A percentile compares a stretch with the other conserved stretches of the same genome.
These are phyloP conservation scores for Solanum gracilifrons DNA, from an alignment of 257 asterid species.

Conservation along the genomic window DNA sequence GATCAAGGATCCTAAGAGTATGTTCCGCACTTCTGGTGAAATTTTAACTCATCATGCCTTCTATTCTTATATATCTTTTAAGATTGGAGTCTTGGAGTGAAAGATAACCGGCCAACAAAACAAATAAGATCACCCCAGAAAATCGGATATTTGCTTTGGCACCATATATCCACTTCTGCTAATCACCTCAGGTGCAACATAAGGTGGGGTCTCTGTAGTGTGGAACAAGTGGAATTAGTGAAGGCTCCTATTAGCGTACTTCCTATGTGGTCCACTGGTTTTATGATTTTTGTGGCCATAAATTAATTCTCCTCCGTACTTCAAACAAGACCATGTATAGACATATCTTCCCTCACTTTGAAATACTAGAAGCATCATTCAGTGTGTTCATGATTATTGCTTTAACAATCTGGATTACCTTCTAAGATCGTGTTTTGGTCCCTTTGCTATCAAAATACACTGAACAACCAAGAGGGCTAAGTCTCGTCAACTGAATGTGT, in stretches of 20 bases:
- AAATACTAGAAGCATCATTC: slow-evolving; percentile 11
- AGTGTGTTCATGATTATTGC: not conserved
- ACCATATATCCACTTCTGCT: no score
- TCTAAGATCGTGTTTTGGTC: not conserved
- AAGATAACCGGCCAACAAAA: no score
- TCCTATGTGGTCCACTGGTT: slow-evolving; percentile 7
- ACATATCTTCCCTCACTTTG: slow-evolving; percentile 2
- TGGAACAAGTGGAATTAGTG: slow-evolving; percentile 7
- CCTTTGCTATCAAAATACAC: not conserved
- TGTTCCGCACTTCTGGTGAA: no score
- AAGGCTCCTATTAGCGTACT: not conserved
- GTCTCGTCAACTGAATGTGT: no score
- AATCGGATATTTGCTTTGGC: no score
- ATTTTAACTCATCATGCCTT: no score
- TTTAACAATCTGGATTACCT: not conserved
- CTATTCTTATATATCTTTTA: no score
- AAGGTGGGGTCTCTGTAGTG: not conserved
- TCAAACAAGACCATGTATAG: not conserved
- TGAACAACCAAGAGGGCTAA: not conserved
- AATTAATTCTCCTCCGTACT: not conserved
- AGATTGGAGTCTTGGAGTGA: no score
- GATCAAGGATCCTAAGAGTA: no score
- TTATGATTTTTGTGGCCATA: not conserved
- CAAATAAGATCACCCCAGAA: no score
- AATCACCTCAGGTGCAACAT: no score